Conservation (phyloP, 306 rosid genomes). For the Morella rubra region DNA sequence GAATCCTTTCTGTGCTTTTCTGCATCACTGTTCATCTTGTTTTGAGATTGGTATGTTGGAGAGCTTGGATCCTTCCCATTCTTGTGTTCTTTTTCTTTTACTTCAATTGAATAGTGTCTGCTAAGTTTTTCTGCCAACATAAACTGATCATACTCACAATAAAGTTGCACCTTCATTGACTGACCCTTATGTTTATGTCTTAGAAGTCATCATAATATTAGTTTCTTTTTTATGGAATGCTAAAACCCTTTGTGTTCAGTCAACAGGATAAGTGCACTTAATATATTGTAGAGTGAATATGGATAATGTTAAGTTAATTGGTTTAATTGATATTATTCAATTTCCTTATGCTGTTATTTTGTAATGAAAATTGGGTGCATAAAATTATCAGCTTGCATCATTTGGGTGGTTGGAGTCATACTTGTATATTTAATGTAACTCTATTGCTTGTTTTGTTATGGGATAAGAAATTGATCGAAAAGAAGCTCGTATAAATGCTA, state of each 20-base stretch:
- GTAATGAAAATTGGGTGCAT: conserved; percentile 4
- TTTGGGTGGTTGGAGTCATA: conserved; percentile 20
- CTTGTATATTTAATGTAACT: conserved; percentile 10
- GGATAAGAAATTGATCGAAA: conserved; percentile 82
- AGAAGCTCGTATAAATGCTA: conserved; percentile 82
- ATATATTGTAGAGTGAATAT: not conserved
- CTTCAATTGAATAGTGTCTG: not conserved
- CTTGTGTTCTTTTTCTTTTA: not conserved
- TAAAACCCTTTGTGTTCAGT: not conserved
- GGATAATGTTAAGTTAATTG: not conserved
- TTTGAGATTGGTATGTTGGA: conserved; percentile 1
- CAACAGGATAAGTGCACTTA: not conserved
- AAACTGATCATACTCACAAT: not conserved
- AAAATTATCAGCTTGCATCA: conserved; percentile 1
- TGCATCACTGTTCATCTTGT: not conserved
- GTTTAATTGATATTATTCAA: not conserved
- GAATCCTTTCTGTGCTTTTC: not conserved
- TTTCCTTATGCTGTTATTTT: not conserved
- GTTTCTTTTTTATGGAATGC: not conserved
- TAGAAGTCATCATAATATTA: not conserved
- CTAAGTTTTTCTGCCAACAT: not conserved
- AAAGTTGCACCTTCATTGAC: not conserved
- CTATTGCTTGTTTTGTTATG: conserved; percentile 27
- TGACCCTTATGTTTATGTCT: not conserved
- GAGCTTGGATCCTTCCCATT: not conserved